These are phyloP conservation scores for Phoma sp. DNA, from an alignment of 2,329 filamentous ascomycete species.

Conservation along the genomic window DNA sequence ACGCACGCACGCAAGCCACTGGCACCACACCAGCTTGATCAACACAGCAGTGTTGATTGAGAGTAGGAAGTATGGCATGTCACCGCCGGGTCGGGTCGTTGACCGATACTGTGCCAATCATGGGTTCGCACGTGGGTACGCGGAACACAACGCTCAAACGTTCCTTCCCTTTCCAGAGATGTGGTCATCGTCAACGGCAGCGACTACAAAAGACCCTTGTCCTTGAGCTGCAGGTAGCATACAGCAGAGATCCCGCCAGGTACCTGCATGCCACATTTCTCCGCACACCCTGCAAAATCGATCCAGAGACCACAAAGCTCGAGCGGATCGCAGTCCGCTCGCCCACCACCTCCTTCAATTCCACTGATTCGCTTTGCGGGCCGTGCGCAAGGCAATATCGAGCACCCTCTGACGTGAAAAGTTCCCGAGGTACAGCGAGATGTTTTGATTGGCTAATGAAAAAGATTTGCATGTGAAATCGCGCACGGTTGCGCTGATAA, in stretches of 20 bases:
- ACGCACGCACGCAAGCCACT: constrained; percentile 12
- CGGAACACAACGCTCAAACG: neutral
- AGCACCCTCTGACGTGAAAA: constrained; percentile 8
- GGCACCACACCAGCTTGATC: constrained; percentile 5
- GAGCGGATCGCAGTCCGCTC: constrained; percentile 3
- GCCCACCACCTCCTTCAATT: constrained; percentile 6
- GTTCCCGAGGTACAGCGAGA: constrained; percentile 8
- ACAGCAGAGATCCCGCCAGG: constrained; percentile 2
- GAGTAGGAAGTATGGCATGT: neutral
- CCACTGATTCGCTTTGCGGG: constrained; percentile 7
- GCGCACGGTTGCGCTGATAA: neutral
- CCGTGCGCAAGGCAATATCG: constrained; percentile 7
- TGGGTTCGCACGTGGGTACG: constrained; percentile 6
- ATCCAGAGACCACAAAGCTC: constrained; percentile 1
- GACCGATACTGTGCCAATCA: constrained; percentile 9
- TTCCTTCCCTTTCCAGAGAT: neutral
- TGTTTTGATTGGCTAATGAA: constrained; percentile 1
- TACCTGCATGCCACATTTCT: constrained; percentile 10
- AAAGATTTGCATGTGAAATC: constrained; percentile 16
- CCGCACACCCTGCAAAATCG: constrained; percentile 4
- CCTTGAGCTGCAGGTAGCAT: neutral
- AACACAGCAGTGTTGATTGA: neutral
- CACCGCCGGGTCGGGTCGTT: constrained; percentile 1
- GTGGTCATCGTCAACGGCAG: constrained; percentile 2
- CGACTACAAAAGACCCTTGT: constrained; percentile 2